A percentile compares a stretch with the other conserved stretches of the same genome.
Evolutionary conservation across 2,329 filamentous ascomycete genomes (phyloP).

Genomic region (Stagonosporopsis vannaccii): DNA sequence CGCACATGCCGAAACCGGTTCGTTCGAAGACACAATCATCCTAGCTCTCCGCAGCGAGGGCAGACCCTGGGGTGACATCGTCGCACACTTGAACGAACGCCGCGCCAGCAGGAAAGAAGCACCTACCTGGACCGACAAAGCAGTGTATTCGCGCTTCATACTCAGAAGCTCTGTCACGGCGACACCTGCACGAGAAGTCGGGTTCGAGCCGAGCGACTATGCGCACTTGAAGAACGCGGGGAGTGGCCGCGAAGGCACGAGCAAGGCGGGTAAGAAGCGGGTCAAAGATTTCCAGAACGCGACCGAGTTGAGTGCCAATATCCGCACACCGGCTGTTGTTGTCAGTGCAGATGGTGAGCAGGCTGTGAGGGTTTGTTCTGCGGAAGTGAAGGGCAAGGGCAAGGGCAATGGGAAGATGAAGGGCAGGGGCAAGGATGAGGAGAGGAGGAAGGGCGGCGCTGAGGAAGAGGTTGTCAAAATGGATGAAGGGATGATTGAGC

Average conservation of each 20-base stretch:
- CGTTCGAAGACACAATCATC: slow-evolving; percentile 46
- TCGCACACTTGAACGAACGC: slow-evolving; percentile 33
- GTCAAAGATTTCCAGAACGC: slow-evolving; percentile 30
- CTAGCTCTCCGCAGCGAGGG: slow-evolving; percentile 38
- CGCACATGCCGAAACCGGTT: slow-evolving; percentile 19
- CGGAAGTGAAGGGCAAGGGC: neutral
- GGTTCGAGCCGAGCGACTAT: slow-evolving; percentile 45
- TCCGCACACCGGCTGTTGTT: slow-evolving; percentile 20
- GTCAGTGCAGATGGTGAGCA: neutral
- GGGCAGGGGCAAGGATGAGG: slow-evolving; percentile 1
- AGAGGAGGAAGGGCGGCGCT: slow-evolving; percentile 2
- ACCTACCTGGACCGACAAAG: slow-evolving; percentile 33
- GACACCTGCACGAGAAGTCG: slow-evolving; percentile 27
- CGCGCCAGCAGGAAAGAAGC: slow-evolving; percentile 26
- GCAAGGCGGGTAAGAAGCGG: slow-evolving; percentile 32
- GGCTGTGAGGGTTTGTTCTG: neutral
- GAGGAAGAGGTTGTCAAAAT: neutral
- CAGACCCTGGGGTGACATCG: slow-evolving; percentile 40
- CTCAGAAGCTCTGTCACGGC: slow-evolving; percentile 39
- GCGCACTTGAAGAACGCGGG: slow-evolving; percentile 39
- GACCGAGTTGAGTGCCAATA: slow-evolving; percentile 33
- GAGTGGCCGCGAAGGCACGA: slow-evolving; percentile 8
- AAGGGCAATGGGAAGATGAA: neutral
- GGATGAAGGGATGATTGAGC: slow-evolving; percentile 13
- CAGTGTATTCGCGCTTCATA: slow-evolving; percentile 50